A percentile compares a stretch with the other conserved stretches of the same genome.
Conservation (phyloP, 352 stramenopile species). For the Globisporangium abappressorium region DNA sequence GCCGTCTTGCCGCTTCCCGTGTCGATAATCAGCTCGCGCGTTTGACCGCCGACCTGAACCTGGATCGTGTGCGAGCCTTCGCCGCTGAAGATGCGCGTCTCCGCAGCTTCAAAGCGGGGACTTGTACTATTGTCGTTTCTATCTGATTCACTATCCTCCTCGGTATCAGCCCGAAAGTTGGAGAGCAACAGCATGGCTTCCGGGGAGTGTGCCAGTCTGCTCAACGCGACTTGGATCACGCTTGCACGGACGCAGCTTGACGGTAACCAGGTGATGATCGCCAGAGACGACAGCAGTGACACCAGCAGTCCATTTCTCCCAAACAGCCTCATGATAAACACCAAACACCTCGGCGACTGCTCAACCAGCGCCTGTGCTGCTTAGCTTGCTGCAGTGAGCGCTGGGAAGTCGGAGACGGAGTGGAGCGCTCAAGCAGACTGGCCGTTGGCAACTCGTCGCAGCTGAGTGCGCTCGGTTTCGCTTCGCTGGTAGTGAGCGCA, state of each 20-base stretch:
- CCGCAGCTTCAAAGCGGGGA: conserved; percentile 2
- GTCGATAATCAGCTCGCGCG: conserved; percentile 93
- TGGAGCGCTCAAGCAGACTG: background rate
- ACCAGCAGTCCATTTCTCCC: background rate
- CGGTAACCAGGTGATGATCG: background rate
- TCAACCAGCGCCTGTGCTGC: background rate
- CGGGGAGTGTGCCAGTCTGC: background rate
- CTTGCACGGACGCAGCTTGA: background rate
- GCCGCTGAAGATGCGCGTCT: conserved; percentile 26
- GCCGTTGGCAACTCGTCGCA: background rate
- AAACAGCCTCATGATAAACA: conserved; percentile 6
- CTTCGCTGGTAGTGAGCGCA: background rate
- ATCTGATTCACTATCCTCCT: background rate
- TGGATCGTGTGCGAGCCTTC: conserved; percentile 76
- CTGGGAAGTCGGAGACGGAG: background rate
- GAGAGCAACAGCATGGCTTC: conserved; percentile 10
- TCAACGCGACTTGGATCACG: conserved; percentile 15
- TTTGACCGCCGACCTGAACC: conserved; percentile 57
- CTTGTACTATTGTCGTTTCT: too few relatives aligned
- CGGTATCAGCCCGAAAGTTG: background rate
- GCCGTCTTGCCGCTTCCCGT: conserved; percentile 95
- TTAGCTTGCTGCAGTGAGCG: background rate
- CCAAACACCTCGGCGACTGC: background rate
- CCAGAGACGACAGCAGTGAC: background rate
- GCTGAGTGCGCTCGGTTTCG: background rate